Base-by-base conservation (phyloP, 2,329 filamentous ascomycete genomes). In the Diaporthe sp. region DNA sequence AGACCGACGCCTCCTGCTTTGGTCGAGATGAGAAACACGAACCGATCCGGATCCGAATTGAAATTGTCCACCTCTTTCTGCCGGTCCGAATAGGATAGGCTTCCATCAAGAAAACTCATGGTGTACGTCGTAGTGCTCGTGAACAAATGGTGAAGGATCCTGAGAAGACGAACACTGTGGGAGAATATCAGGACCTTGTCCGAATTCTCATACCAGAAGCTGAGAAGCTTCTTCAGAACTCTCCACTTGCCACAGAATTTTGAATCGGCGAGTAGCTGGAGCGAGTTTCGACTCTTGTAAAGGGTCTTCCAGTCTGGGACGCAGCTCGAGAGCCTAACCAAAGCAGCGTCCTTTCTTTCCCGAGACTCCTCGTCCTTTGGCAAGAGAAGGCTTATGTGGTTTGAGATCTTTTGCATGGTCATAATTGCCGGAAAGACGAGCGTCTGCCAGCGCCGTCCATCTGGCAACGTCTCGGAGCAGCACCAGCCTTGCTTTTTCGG, bases 181-280 rank as follows among this genome's bases (percentile, higher is more conserved):
- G 94, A 97, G 82, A 99, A 99, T 3, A 99, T 93, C 0, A 99
- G 89, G 0, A 98, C 97, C 83, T 98, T 99, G 84, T 98, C 95
- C 19, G 95, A 94, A 79, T 94, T 95, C 19, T 90, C 87, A 80
- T 98, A 91, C 97, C 97, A 99, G 82, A 97, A 96, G 72, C 92
- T 92, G 9, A 99, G 88, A 5, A 99, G 86, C 78, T 94, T 96
- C 81, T 92, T 94, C 39, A 99, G 83, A 1, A 99, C 91, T 80
- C 94, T 95, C 97, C 97, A 99, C 83, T 99, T 99, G 4, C 97
- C 97, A 80, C 97, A 99, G 77, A 96, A 98, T 73, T 97, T 94
- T 0, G 94, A 93, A 78, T 98, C 95, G 1, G 95, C 93, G 68
- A 95, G 92, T 78, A 93, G 94, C 68, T 94, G 84, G 74, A 98